Conservation (phyloP, 1,284 basidiomycete species). For the Trichosporon coremiiforme region DNA sequence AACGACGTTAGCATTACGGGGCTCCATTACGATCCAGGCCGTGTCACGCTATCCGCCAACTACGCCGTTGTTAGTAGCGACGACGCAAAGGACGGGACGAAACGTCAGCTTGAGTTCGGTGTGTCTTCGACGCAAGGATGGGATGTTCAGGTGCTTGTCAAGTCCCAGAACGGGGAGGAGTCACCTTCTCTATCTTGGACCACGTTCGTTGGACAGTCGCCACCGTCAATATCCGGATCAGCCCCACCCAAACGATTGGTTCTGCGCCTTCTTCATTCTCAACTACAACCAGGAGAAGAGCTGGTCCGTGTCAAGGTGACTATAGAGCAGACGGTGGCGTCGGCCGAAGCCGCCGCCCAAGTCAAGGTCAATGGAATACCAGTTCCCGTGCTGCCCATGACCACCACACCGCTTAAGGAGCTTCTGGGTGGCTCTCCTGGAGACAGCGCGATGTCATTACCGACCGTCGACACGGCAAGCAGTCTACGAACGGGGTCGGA, state of each 20-base stretch:
- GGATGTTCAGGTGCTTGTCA: conserved; percentile 74
- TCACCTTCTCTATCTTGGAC: conserved; percentile 68
- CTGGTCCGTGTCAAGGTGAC: conserved; percentile 75
- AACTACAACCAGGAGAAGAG: conserved; percentile 62
- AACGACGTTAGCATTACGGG: conserved; percentile 77
- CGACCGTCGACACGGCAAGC: conserved; percentile 41
- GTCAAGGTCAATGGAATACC: conserved; percentile 81
- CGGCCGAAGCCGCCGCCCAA: conserved; percentile 43
- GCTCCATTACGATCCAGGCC: conserved; percentile 72
- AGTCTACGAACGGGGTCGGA: conserved; percentile 30
- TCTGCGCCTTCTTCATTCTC: conserved; percentile 70
- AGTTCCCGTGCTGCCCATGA: conserved; percentile 64
- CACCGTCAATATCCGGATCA: conserved; percentile 50
- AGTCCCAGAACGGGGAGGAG: conserved; percentile 69
- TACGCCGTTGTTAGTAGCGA: conserved; percentile 77
- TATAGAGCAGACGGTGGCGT: conserved; percentile 71
- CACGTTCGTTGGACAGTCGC: conserved; percentile 63
- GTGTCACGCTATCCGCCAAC: conserved; percentile 79
- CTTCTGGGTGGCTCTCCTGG: conserved; percentile 50
- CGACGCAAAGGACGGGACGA: conserved; percentile 55
- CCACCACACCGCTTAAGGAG: conserved; percentile 26
- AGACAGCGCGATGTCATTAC: conserved; percentile 47
- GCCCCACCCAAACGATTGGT: conserved; percentile 64
- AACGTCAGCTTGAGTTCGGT: conserved; percentile 73
- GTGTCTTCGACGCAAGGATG: conserved; percentile 80